These are phyloP conservation scores for Aspergillus persii DNA, from an alignment of 2,329 filamentous ascomycete species.

Conservation along the genomic window DNA sequence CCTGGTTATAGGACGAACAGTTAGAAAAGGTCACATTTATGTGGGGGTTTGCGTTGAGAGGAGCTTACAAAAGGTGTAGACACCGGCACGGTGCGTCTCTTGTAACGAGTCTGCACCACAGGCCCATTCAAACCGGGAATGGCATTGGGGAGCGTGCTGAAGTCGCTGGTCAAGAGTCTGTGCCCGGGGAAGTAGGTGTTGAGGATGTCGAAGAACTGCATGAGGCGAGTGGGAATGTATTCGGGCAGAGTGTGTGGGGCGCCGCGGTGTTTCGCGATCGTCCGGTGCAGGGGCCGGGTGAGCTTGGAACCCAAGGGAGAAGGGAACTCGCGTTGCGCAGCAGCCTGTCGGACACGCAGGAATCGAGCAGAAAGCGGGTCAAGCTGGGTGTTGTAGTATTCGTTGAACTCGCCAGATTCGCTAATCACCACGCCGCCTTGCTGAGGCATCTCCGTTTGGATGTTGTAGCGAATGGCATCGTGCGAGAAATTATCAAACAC, in stretches of 20 bases:
- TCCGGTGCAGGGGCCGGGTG: slow-evolving; percentile 61
- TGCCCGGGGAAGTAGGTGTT: slow-evolving; percentile 87
- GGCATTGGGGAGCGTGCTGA: slow-evolving; percentile 79
- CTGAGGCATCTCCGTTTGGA: slow-evolving; percentile 73
- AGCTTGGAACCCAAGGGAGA: slow-evolving; percentile 48
- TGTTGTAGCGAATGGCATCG: slow-evolving; percentile 88
- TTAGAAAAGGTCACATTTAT: no score
- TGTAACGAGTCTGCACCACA: slow-evolving; percentile 92
- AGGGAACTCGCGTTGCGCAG: slow-evolving; percentile 48
- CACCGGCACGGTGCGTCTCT: slow-evolving; percentile 83
- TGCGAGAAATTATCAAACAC: slow-evolving; percentile 99
- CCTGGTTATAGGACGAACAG: slow-evolving; percentile 49
- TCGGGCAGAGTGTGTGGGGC: slow-evolving; percentile 77
- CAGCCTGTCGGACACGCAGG: slow-evolving; percentile 78
- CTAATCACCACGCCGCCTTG: slow-evolving; percentile 90
- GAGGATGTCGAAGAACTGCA: slow-evolving; percentile 95
- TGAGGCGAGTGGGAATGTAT: slow-evolving; percentile 89
- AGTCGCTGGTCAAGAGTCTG: slow-evolving; percentile 84
- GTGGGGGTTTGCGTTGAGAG: neutral
- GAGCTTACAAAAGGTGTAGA: slow-evolving; percentile 79
- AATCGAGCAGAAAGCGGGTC: slow-evolving; percentile 82
- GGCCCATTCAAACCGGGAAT: slow-evolving; percentile 84
- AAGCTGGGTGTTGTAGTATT: slow-evolving; percentile 80
- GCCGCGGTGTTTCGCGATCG: slow-evolving; percentile 64
- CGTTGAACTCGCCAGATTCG: slow-evolving; percentile 81